These are phyloP conservation scores for Panaeolus cyanescens DNA, from an alignment of 768 basidiomycete species.

Conservation along the genomic window DNA sequence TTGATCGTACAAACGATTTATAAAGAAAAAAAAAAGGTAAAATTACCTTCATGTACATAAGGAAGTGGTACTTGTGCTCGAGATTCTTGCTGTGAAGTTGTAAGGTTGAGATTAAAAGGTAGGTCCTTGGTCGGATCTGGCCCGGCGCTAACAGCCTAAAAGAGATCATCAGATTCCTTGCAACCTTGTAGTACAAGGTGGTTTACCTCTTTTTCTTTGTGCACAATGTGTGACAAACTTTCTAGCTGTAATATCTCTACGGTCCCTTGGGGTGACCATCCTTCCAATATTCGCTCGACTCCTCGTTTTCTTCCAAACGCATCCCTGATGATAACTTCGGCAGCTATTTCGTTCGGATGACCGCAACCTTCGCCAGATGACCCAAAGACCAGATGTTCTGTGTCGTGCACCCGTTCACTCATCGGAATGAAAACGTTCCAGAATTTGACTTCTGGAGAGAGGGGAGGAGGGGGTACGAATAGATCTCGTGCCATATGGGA, in stretches of 20 bases:
- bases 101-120: conserved; percentile 89
- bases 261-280: conserved; percentile 47
- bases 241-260: conserved; percentile 54
- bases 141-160: conserved; percentile 18
- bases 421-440: conserved; percentile 78
- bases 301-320: conserved; percentile 49
- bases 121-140: conserved; percentile 67
- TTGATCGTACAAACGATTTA: neutral
- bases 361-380: conserved; percentile 52
- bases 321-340: conserved; percentile 61
- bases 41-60: conserved; percentile 81
- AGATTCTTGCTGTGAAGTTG: conserved; percentile 76
- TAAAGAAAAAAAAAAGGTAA: neutral
- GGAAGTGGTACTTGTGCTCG: conserved; percentile 86
- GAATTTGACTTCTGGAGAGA: conserved; percentile 67
- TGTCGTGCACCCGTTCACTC: conserved; percentile 60
- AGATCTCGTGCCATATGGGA: conserved; percentile 69
- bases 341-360: conserved; percentile 49
- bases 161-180: neutral
- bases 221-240: conserved; percentile 50
- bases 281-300: conserved; percentile 65
- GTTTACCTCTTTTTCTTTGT: conserved; percentile 40
- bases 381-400: conserved; percentile 63
- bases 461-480: conserved; percentile 69
- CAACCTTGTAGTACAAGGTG: too few species aligned